phyloP scores from a whole-genome alignment of 1,284 basidiomycete species.

The Sphaerobolus stellatus region DNA sequence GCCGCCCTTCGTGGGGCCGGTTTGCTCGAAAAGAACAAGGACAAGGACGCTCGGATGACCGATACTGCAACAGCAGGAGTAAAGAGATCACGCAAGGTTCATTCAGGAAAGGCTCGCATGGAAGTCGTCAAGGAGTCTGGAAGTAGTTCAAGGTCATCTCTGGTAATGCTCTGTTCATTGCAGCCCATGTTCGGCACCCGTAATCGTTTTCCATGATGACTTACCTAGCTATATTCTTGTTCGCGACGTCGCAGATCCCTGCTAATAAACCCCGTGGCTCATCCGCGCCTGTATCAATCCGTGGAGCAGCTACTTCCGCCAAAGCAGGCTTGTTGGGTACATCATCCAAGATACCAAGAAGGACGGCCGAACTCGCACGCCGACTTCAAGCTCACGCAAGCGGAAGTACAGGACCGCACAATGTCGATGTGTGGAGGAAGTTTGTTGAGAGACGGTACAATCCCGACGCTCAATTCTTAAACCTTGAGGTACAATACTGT shows the following conservation, averaged over 20 bases:
- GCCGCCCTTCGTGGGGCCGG: conserved; percentile 64
- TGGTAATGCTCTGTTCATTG: conserved; percentile 4
- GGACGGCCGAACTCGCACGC: background rate
- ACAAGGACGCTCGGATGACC: conserved; percentile 11
- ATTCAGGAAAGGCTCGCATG: conserved; percentile 8
- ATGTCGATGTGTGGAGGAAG: conserved; percentile 64
- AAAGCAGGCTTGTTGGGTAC: too few relatives aligned
- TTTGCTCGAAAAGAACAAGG: conserved; percentile 32
- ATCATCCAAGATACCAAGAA: conserved; percentile 9
- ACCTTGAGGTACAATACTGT: conserved; percentile 67
- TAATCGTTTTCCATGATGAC: background rate
- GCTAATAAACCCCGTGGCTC: conserved; percentile 28
- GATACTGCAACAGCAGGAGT: conserved; percentile 8
- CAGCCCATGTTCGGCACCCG: background rate
- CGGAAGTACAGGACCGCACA: conserved; percentile 8
- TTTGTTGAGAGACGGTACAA: conserved; percentile 72
- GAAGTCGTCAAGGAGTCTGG: conserved; percentile 8
- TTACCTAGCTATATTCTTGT: background rate
- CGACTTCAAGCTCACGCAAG: too few relatives aligned
- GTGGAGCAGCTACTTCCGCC: conserved; percentile 46
- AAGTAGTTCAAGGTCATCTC: conserved; percentile 7
- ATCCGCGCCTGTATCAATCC: conserved; percentile 52
- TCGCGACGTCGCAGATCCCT: conserved; percentile 32
- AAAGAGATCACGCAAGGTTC: conserved; percentile 9
- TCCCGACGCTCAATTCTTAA: conserved; percentile 65